Conservation (phyloP, 495 filamentous ascomycete species). For the Glarea lozoyensis region DNA sequence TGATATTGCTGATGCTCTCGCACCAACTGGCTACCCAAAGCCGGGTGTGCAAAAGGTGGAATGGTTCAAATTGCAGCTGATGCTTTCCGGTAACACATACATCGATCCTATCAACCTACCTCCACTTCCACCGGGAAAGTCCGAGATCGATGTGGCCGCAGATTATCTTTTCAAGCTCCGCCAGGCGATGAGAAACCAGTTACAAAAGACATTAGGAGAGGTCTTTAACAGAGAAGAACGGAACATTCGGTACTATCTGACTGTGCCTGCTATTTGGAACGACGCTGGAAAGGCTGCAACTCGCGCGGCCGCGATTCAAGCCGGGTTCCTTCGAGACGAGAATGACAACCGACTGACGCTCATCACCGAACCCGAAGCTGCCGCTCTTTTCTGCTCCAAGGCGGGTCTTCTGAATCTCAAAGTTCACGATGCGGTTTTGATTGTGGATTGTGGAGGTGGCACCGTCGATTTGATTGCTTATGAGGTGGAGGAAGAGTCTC, state of each 20-base stretch:
- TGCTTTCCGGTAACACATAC: constrained; percentile 71
- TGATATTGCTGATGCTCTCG: constrained; percentile 66
- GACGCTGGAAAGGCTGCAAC: constrained; percentile 68
- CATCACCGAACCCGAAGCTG: constrained; percentile 64
- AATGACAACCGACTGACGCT: constrained; percentile 67
- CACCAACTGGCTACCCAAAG: constrained; percentile 67
- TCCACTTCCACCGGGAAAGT: constrained; percentile 66
- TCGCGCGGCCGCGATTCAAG: constrained; percentile 62
- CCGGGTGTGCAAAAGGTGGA: constrained; percentile 70
- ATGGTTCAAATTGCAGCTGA: constrained; percentile 73
- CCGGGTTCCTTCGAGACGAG: constrained; percentile 64
- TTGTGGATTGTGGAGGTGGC: constrained; percentile 68
- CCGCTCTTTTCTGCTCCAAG: constrained; percentile 67
- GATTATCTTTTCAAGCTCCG: constrained; percentile 71
- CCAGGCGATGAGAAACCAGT: constrained; percentile 62
- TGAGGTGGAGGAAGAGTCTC: constrained; percentile 67
- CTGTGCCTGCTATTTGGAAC: constrained; percentile 70
- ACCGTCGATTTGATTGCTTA: constrained; percentile 72
- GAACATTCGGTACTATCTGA: constrained; percentile 66
- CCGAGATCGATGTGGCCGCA: constrained; percentile 67
- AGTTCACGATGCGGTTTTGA: constrained; percentile 63
- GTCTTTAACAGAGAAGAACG: constrained; percentile 69
- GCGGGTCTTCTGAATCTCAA: constrained; percentile 66
- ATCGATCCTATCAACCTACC: constrained; percentile 74
- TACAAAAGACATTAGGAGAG: constrained; percentile 69